Percentiles rank a stretch among this genome's conserved stretches.
These are phyloP conservation scores for Piromyces finnis DNA, from an alignment of 192 early-diverging fungal species.

Conservation along the genomic window DNA sequence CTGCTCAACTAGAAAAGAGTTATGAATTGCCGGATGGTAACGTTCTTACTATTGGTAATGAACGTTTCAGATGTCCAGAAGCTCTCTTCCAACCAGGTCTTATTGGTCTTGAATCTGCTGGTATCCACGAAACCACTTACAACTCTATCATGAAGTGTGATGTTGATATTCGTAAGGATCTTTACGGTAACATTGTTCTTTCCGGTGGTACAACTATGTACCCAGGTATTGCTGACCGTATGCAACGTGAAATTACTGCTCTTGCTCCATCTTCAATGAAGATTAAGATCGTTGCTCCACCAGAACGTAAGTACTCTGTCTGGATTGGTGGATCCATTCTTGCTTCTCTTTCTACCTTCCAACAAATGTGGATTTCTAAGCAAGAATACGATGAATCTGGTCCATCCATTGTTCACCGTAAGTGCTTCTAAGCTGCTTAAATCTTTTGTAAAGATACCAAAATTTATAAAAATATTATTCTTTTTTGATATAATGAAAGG, in stretches of 20 bases:
- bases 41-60: conserved; percentile 93
- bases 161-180: conserved; percentile 78
- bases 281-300: conserved; percentile 96
- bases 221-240: conserved; percentile 89
- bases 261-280: conserved; percentile 89
- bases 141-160: conserved; percentile 96
- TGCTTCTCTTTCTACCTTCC: conserved; percentile 94
- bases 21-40: conserved; percentile 98
- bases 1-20: conserved; percentile 86
- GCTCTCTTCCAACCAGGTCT: conserved; percentile 93
- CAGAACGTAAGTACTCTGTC: conserved; percentile 98
- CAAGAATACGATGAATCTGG: conserved; percentile 97
- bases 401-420: conserved; percentile 94
- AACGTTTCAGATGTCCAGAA: conserved; percentile 72
- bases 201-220: conserved; percentile 97
- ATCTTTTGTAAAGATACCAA: too few relatives aligned
- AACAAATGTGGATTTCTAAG: conserved; percentile 98
- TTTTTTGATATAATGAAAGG: too few relatives aligned
- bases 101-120: conserved; percentile 73
- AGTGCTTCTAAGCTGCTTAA: conserved; percentile 69
- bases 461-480: too few relatives aligned
- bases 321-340: conserved; percentile 98
- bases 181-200: conserved; percentile 91
- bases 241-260: conserved; percentile 94
- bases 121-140: conserved; percentile 95